Evolutionary conservation across 139 green algal species (phyloP).

Genomic region (Bryopsis sp.): DNA sequence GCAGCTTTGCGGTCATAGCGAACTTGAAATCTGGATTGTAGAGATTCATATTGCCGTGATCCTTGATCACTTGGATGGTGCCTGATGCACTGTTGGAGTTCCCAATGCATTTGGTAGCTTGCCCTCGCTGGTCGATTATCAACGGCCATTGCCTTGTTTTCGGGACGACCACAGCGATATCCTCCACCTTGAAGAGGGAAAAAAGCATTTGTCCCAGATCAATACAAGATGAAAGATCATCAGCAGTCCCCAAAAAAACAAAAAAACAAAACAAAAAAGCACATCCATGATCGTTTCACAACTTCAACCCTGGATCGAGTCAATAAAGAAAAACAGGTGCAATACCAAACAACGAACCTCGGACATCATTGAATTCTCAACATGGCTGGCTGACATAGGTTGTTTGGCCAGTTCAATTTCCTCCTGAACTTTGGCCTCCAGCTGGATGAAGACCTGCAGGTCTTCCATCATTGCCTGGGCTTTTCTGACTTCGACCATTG

Average conservation of each 20-base stretch:
- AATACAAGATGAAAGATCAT: too few species aligned
- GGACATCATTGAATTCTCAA: conserved; percentile 41
- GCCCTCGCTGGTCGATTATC: conserved; percentile 71
- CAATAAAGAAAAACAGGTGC: conserved; percentile 68
- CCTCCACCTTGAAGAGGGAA: conserved; percentile 42
- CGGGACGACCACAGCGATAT: conserved; percentile 56
- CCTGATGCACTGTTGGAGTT: conserved; percentile 61
- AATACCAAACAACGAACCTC: conserved; percentile 61
- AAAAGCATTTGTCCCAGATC: too few species aligned
- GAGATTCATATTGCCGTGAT: conserved; percentile 71
- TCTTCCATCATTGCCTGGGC: conserved; percentile 42
- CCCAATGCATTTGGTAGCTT: conserved; percentile 75
- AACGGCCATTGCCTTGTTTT: conserved; percentile 64
- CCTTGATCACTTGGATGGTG: conserved; percentile 71
- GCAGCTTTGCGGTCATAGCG: conserved; percentile 70
- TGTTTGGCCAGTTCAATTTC: conserved; percentile 62
- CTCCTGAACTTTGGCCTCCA: conserved; percentile 48
- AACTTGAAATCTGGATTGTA: conserved; percentile 78
- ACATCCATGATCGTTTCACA: conserved; percentile 59
- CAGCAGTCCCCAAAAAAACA: conserved; percentile 71
- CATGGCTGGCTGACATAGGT: conserved; percentile 51
- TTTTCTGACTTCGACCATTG: conserved; percentile 40
- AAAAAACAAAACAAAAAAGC: conserved; percentile 42
- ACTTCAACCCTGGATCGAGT: conserved; percentile 54
- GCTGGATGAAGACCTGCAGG: conserved; percentile 61